Base-by-base conservation (phyloP, 371 early-diverging fungal genomes). In the Chytridium lagenaria region DNA sequence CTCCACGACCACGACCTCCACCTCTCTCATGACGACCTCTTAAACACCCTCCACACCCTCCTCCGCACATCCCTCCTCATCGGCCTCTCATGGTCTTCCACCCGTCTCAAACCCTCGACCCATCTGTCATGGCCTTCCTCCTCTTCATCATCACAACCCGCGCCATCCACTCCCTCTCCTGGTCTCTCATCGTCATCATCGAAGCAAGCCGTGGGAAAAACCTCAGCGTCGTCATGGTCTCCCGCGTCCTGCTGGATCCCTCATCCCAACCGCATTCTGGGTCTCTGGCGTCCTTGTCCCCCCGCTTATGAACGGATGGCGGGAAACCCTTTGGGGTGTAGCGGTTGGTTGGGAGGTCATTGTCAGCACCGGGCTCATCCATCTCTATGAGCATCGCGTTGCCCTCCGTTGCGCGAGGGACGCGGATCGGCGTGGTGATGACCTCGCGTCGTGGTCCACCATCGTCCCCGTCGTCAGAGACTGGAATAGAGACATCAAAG, bases 1-100 rank as follows among this genome's bases (percentile, higher is more conserved):
- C 34, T 61, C 34, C 12, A 33, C 12, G 61, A 61, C 26, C 61
- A 61, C 36, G 61, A 61, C 36, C 5, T 34, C 2, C 61, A 33
- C 36, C 2, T 61, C 23, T 28, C 61, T 12, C 7, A 61, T 12
- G 61, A 61, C 23, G 61, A 61, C 36, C 15, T 61, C 36, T 61
- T 34, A 5, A 28, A 61, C 23, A 2, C 23, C 2, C 7, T 61
- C 7, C 34, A 61, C 23, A 10, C 36, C n/a, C 5, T 3, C 12
- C 34, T 61, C 36, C 30, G 61, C 3, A 33, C 34, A 7, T 5
- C 61, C 12, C 7, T 61, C 12, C 12, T 34, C 19, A 61, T 61
- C 19, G 61, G 61, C 7, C 3, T 61, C 12, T 61, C 61, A 34
- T 61, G 61, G 61, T n/a, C n/a, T n/a, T n/a, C n/a, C n/a, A n/a